Conservation (phyloP, 192 early-diverging fungal genomes). For the Podila epigama region DNA sequence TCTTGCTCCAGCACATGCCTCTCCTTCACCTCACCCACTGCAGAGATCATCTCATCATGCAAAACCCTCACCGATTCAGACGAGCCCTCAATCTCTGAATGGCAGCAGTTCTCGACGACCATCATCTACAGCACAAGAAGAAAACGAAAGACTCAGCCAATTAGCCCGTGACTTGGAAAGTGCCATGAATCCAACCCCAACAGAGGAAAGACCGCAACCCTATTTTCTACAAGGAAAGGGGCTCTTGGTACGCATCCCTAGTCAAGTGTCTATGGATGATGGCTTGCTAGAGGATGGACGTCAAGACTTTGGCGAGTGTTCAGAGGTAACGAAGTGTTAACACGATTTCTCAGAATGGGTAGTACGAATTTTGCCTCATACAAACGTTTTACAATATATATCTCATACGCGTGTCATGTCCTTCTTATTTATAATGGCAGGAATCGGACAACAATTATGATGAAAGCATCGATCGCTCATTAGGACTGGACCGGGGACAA, state of each 20-base stretch:
- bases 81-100: neutral
- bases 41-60: conserved; percentile 25
- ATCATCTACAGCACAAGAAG: neutral
- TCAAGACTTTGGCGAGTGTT: conserved; percentile 4
- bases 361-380: no score
- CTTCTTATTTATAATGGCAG: neutral
- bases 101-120: neutral
- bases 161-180: conserved; percentile 29
- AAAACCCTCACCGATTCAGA: conserved; percentile 34
- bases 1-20: neutral
- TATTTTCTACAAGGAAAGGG: conserved; percentile 41
- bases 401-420: no score
- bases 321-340: conserved; percentile 10
- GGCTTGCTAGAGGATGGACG: conserved; percentile 18
- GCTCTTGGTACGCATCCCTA: conserved; percentile 20
- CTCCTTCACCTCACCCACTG: conserved; percentile 2
- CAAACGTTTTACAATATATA: no score
- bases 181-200: conserved; percentile 44
- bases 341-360: no score
- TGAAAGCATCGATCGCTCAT: neutral
- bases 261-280: conserved; percentile 35
- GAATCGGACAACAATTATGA: conserved; percentile 4
- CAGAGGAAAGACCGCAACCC: conserved; percentile 22
- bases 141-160: conserved; percentile 20
- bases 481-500: conserved; percentile 1